Conservation (phyloP, 305 asterid species). For the Fraxinus ornus region DNA sequence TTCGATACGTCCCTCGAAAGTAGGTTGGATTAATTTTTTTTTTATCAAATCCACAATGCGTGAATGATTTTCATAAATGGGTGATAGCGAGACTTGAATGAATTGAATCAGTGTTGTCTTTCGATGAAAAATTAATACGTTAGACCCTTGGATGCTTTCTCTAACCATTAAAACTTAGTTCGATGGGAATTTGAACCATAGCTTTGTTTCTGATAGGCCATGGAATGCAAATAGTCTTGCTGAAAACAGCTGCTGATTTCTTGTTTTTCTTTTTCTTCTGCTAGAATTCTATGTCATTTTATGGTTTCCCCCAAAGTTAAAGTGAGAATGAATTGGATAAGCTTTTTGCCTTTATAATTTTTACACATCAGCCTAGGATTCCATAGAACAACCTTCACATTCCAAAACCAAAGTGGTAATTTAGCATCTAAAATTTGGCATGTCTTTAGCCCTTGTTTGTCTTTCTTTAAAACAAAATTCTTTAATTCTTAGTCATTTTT, state of each 20-base stretch:
- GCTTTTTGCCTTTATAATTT: constrained; percentile 26
- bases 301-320: constrained; percentile 23
- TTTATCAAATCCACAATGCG: too few species aligned
- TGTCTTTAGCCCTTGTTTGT: neutral
- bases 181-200: too few species aligned
- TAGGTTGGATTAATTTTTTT: neutral
- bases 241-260: too few species aligned
- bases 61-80: neutral
- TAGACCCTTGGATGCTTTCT: too few species aligned
- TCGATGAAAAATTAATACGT: too few species aligned
- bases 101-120: too few species aligned
- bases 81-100: neutral
- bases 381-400: constrained; percentile 14
- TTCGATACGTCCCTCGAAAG: neutral
- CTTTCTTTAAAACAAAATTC: too few species aligned
- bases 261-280: neutral
- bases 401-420: neutral
- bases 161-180: too few species aligned
- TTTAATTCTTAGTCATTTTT: too few species aligned
- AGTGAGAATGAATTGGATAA: constrained; percentile 32
- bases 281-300: neutral
- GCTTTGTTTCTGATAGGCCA: too few species aligned
- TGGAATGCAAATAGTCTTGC: too few species aligned
- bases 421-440: neutral
- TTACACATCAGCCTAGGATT: constrained; percentile 44